Percentiles rank a stretch among this genome's conserved stretches.
phyloP scores from a whole-genome alignment of 2,329 filamentous ascomycete species.

The Orbilia oligospora region DNA sequence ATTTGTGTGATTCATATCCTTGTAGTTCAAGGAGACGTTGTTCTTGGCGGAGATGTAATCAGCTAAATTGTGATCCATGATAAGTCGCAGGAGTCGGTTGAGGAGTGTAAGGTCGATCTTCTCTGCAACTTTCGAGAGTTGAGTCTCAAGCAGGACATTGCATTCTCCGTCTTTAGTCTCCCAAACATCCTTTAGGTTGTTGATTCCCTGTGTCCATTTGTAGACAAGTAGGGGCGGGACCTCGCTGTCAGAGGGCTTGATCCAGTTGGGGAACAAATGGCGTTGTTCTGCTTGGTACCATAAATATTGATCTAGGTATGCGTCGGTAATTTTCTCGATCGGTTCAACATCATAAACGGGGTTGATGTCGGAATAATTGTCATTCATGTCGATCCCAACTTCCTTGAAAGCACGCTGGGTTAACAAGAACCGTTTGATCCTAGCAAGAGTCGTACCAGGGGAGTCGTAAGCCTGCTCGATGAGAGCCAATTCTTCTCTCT shows the following conservation, averaged over 20 bases:
- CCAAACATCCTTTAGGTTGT: conserved; percentile 97
- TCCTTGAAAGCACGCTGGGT: conserved; percentile 99
- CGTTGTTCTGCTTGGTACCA: conserved; percentile 99
- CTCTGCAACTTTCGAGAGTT: conserved; percentile 98
- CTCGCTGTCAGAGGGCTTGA: conserved; percentile 98
- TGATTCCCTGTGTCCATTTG: conserved; percentile 99
- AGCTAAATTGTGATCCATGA: conserved; percentile 99
- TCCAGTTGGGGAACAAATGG: conserved; percentile 97
- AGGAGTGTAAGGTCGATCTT: conserved; percentile 97
- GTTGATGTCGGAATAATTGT: conserved; percentile 99
- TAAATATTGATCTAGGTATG: conserved; percentile 96
- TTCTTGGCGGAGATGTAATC: conserved; percentile 99
- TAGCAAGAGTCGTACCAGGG: conserved; percentile 91
- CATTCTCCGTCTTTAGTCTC: conserved; percentile 93
- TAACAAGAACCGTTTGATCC: conserved; percentile 96
- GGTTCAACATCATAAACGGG: conserved; percentile 99
- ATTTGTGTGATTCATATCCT: conserved; percentile 99
- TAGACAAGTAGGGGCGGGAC: conserved; percentile 94
- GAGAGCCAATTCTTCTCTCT: conserved; percentile 93
- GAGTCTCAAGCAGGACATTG: conserved; percentile 98
- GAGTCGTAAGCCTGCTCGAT: conserved; percentile 99
- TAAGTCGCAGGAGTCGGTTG: conserved; percentile 90
- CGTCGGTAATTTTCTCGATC: conserved; percentile 99
- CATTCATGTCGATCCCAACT: conserved; percentile 99
- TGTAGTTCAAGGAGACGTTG: conserved; percentile 98